Conservation (phyloP, 2,329 filamentous ascomycete genomes). For the Penicillium hesseltinei region DNA sequence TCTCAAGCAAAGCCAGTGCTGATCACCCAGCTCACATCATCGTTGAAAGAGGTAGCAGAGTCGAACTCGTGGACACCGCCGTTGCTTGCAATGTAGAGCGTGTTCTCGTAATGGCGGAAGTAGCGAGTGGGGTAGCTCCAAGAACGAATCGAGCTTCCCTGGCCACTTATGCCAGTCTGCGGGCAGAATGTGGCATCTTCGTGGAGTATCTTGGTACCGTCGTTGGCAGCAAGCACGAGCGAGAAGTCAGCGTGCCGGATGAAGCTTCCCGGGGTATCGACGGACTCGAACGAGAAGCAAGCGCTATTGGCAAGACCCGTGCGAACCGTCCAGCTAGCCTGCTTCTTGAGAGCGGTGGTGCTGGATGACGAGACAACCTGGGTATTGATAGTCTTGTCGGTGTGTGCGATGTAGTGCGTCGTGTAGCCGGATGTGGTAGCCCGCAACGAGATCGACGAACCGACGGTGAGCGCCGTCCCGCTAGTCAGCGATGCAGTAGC, state of each 20-base stretch:
- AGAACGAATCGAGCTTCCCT: slow-evolving; percentile 53
- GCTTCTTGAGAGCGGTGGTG: slow-evolving; percentile 49
- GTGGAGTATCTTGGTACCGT: slow-evolving; percentile 55
- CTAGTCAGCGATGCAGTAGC: slow-evolving; percentile 47
- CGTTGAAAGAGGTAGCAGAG: slow-evolving; percentile 48
- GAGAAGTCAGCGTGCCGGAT: slow-evolving; percentile 57
- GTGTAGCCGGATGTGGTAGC: slow-evolving; percentile 56
- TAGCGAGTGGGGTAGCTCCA: slow-evolving; percentile 63
- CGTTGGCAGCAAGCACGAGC: slow-evolving; percentile 52
- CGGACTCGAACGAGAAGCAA: slow-evolving; percentile 62
- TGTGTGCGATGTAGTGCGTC: slow-evolving; percentile 57
- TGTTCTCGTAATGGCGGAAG: slow-evolving; percentile 54
- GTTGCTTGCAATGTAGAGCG: slow-evolving; percentile 52
- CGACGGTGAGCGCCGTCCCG: slow-evolving; percentile 50
- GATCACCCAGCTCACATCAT: slow-evolving; percentile 56
- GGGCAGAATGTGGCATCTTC: slow-evolving; percentile 66
- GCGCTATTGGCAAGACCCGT: slow-evolving; percentile 56
- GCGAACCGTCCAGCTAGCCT: slow-evolving; percentile 55
- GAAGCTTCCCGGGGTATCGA: slow-evolving; percentile 58
- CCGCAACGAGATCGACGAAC: slow-evolving; percentile 54
- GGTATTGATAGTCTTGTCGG: slow-evolving; percentile 51
- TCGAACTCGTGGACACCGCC: slow-evolving; percentile 59
- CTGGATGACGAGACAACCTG: slow-evolving; percentile 56
- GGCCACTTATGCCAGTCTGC: slow-evolving; percentile 51
- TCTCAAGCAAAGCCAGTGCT: slow-evolving; percentile 45